Evolutionary conservation across 129 eudicot species (phyloP), one percentile per base, ranked within the genome.

Genomic region (Heracleum sosnowskyi): DNA sequence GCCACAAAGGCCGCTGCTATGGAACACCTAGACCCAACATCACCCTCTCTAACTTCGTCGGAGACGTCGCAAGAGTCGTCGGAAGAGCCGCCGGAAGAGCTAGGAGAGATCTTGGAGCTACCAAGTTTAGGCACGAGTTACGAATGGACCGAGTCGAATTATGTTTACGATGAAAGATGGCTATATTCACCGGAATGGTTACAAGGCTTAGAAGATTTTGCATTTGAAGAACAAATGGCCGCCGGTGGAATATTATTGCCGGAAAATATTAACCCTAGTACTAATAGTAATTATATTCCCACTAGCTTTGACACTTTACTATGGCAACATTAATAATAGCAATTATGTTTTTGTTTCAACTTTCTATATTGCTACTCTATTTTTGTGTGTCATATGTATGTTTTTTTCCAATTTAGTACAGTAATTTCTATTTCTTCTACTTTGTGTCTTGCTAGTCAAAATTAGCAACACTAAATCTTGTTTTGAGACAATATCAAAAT

Each of bases 1-100:
- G 96, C 98, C 24, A 79, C 88, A 26, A 87, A 87, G 62, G 98
- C 98, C 13, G 98, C 98, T 44, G 64, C 86, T 66, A 90, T 92
- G 96, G 90, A 88, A 74, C 84, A 79, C 47, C 85, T 81, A 60
- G 57, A 18, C 76, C 71, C 79, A 24, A 20, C 81, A 3, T 55
- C 78, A 22, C 79, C 84, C 39, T 51, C 87, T 2, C 35, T 80
- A 11, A 31, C 86, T 0, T 63, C 91, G 37, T 81, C 64, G 31
- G 64, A 16, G 9, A 18, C 91, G 41, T 79, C 63, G 29, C 29
- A 47, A 7, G 55, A 81, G 9, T 79, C 79, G 15, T 79, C 90
- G 62, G 88, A 80, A 40, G 87, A 69, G 17, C 46, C 85, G 60
- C 80, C 83, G 37, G 89, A 86, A 66, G 91, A 89, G 74, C 84